phyloP scores from a whole-genome alignment of 352 stramenopile species.

The Discostella stelligera region DNA sequence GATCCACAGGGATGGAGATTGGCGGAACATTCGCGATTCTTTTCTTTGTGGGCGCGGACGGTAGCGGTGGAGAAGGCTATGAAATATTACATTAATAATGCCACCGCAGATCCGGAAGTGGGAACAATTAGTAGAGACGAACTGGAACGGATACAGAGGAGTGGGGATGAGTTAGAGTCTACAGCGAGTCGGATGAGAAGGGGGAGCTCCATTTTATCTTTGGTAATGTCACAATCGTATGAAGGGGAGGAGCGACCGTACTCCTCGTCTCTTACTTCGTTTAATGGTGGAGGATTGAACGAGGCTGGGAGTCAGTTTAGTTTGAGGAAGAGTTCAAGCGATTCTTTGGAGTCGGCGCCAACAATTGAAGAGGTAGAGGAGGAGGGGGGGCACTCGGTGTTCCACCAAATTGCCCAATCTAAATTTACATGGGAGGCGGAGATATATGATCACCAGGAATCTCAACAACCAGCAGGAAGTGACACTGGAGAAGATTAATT shows the following conservation, averaged over 20 bases:
- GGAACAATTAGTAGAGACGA: not conserved
- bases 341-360: not conserved
- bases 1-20: constrained; percentile 26
- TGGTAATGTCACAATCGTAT: not conserved
- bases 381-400: not conserved
- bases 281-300: not conserved
- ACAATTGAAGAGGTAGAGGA: not conserved
- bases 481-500: constrained; percentile 11
- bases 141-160: not conserved
- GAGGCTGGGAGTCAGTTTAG: not conserved
- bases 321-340: not conserved
- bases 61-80: constrained; percentile 23
- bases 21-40: constrained; percentile 1
- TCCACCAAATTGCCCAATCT: not conserved
- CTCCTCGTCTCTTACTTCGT: not conserved
- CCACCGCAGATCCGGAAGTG: not conserved
- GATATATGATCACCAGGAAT: not conserved
- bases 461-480: constrained; percentile 3
- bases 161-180: not conserved
- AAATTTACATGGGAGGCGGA: not conserved
- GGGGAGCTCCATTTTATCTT: constrained; percentile 5
- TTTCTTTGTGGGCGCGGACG: constrained; percentile 21
- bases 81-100: constrained; percentile 27
- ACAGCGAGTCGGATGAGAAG: not conserved
- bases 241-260: not conserved